These are phyloP conservation scores for Stropharia rugosoannulata DNA, from an alignment of 768 basidiomycete species.

Conservation along the genomic window DNA sequence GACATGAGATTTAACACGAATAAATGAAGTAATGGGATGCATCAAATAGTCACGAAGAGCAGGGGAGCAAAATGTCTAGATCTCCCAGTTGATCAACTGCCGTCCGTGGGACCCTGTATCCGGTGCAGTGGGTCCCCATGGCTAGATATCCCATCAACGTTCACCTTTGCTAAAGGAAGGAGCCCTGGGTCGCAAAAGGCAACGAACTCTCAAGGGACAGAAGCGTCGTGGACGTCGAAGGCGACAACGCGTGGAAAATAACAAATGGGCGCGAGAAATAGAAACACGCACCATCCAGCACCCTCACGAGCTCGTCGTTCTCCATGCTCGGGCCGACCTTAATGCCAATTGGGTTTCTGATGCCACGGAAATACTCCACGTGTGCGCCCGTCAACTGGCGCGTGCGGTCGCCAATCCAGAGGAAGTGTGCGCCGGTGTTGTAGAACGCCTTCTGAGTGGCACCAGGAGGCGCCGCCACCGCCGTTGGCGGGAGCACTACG, in stretches of 20 bases:
- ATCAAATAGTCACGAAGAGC: not conserved
- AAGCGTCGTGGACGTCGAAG: not conserved
- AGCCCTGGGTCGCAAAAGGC: not conserved
- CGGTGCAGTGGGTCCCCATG: too few species aligned
- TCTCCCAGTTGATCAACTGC: too few species aligned
- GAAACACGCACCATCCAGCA: slow-evolving; percentile 70
- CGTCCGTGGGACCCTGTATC: too few species aligned
- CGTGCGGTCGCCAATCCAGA: slow-evolving; percentile 98
- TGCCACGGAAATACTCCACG: slow-evolving; percentile 92
- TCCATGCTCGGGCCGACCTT: slow-evolving; percentile 93
- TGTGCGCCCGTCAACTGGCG: slow-evolving; percentile 91
- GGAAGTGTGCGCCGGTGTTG: slow-evolving; percentile 91
- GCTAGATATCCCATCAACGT: not conserved
- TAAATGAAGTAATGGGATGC: not conserved
- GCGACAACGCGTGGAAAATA: not conserved
- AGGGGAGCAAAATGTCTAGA: not conserved
- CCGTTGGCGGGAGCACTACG: slow-evolving; percentile 5
- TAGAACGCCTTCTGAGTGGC: slow-evolving; percentile 51
- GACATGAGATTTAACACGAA: slow-evolving; percentile 1
- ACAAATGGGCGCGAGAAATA: not conserved
- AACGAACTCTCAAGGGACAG: not conserved
- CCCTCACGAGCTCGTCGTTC: slow-evolving; percentile 67
- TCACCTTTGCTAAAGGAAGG: not conserved
- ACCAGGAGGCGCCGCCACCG: slow-evolving; percentile 1
- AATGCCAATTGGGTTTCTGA: slow-evolving; percentile 92